Conservation (phyloP, 768 basidiomycete genomes). For the Gelatoporia subvermispora region DNA sequence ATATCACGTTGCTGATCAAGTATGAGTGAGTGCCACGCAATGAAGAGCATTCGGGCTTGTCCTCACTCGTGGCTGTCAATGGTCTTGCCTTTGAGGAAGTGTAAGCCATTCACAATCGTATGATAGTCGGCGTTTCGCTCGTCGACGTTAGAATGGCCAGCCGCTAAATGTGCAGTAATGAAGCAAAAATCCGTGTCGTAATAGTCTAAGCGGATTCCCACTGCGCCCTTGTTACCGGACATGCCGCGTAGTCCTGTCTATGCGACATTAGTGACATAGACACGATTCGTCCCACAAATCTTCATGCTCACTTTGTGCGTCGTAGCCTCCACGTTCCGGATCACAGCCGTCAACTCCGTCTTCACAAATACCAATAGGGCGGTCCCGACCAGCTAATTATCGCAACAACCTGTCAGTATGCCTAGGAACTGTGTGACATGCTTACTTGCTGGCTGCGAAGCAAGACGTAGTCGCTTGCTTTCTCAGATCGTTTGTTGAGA, state of each 20-base stretch:
- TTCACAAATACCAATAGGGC: constrained; percentile 85
- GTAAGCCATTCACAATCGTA: constrained; percentile 79
- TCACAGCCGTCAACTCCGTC: constrained; percentile 65
- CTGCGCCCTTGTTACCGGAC: constrained; percentile 96
- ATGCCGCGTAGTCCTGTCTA: constrained; percentile 89
- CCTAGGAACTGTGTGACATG: neutral
- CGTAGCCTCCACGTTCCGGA: constrained; percentile 89
- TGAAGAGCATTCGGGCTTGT: neutral
- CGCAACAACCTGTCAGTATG: neutral
- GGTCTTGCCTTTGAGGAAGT: constrained; percentile 85
- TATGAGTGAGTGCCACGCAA: neutral
- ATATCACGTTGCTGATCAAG: constrained; percentile 74
- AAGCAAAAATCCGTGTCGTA: constrained; percentile 93
- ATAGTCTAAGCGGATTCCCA: constrained; percentile 89
- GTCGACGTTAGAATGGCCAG: constrained; percentile 86
- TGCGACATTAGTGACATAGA: neutral
- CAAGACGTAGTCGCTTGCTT: constrained; percentile 72
- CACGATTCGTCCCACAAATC: neutral
- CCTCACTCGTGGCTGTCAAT: constrained; percentile 88
- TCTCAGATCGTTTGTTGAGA: constrained; percentile 63
- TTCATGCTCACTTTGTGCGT: constrained; percentile 71
- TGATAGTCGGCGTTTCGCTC: constrained; percentile 91
- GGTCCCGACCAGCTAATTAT: constrained; percentile 82
- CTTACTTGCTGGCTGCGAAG: constrained; percentile 88
- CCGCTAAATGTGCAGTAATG: constrained; percentile 92